These are phyloP conservation scores for Hydnum rufescens DNA, from an alignment of 768 basidiomycete species.

Conservation along the genomic window DNA sequence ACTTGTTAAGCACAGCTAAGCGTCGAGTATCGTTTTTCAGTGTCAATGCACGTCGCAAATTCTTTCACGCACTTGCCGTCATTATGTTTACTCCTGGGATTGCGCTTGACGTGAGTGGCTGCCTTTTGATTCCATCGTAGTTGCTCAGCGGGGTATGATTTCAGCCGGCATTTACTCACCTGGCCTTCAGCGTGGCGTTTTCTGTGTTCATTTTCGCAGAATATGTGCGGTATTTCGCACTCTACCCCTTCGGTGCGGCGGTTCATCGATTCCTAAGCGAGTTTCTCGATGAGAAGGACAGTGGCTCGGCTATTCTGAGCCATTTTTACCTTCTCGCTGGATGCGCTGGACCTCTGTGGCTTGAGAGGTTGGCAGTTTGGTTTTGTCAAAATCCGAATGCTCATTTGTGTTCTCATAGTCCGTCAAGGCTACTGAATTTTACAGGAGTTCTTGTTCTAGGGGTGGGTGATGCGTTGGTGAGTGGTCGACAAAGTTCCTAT, in stretches of 20 bases:
- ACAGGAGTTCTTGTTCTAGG: conserved; percentile 82
- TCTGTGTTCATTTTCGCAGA: conserved; percentile 90
- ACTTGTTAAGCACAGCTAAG: neutral
- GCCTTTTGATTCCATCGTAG: too few relatives aligned
- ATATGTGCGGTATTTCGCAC: conserved; percentile 94
- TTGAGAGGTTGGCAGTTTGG: conserved; percentile 58
- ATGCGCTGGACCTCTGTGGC: conserved; percentile 85
- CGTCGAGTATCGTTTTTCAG: conserved; percentile 23
- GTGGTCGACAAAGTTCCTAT: too few relatives aligned
- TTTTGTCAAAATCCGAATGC: conserved; percentile 1
- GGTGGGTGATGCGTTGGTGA: conserved; percentile 80
- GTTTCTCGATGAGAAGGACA: conserved; percentile 87
- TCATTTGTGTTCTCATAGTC: conserved; percentile 7
- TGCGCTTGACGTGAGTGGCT: conserved; percentile 75
- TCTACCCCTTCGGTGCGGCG: conserved; percentile 85
- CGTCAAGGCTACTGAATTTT: conserved; percentile 36
- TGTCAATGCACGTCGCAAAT: conserved; percentile 85
- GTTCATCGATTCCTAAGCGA: conserved; percentile 96
- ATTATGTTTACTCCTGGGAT: conserved; percentile 94
- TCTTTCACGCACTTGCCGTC: conserved; percentile 93
- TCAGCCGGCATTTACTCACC: conserved; percentile 89
- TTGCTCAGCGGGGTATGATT: too few relatives aligned
- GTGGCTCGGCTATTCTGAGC: conserved; percentile 87
- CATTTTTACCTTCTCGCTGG: conserved; percentile 96
- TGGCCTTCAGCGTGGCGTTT: conserved; percentile 89